Evolutionary conservation across 768 basidiomycete species (phyloP), one percentile per base, ranked within the genome.

Genomic region (Hericium alpestre): DNA sequence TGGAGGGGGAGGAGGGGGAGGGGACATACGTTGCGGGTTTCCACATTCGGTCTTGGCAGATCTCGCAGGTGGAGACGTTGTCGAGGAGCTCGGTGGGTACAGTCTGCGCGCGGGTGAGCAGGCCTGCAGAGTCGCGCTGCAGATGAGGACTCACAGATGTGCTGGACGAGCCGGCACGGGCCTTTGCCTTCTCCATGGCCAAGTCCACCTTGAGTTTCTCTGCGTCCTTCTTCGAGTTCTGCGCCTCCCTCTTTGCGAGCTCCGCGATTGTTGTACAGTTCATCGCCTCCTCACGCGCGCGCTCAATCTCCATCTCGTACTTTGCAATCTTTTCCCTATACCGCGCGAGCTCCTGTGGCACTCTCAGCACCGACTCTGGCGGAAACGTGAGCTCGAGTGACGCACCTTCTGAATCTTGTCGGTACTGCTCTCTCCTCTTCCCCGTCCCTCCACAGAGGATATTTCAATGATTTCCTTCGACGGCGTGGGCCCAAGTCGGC

Each of bases 21-120:
- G 7, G 5, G 50, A 72, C 84, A 43, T 62, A 87, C 86, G 77
- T 74, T 62, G 79, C 84, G 0, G 87, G 86, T 8, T 72, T 71
- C 82, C 83, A 86, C 79, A 88, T 80, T 57, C 75, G 76, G 43
- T 68, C 58, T 0, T 78, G 75, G 65, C 87, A 90, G 43, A 90
- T 78, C 58, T 84, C 84, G 64, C 87, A 90, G 43, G 69, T 73
- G 12, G 81, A 65, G 49, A 74, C 64, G 23, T 87, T 85, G 32
- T 81, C 79, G 0, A 88, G 58, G 0, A 59, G 13, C 16, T 25
- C 11, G 32, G 38, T 15, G 9, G 53, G 53, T 3, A 54, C 25
- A 12, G 25, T 27, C 38, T 53, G 16, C 40, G 15, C 13, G 15
- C 2, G 18, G 12, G 13, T 54, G 13, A 38, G 39, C 12, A 39